Percentiles rank a stretch among this genome's conserved stretches.
These are phyloP conservation scores for Colletotrichum lindemuthianum DNA, from an alignment of 2,329 filamentous ascomycete species.

Conservation along the genomic window DNA sequence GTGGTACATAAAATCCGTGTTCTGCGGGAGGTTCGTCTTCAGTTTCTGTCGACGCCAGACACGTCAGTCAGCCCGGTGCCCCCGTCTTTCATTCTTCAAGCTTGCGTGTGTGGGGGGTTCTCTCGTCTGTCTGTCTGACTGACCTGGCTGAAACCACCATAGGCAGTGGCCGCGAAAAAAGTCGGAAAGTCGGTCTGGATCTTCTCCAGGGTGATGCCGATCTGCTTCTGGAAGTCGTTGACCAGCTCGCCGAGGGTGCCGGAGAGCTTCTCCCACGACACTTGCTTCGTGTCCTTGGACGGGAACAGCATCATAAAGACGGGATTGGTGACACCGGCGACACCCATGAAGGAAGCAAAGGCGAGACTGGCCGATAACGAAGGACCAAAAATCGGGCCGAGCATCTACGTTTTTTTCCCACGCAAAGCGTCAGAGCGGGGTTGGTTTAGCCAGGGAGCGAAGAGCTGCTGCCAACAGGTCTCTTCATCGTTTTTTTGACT, in stretches of 20 bases:
- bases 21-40: conserved; percentile 4
- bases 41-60: neutral
- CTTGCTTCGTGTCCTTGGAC: neutral
- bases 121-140: no score
- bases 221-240: conserved; percentile 18
- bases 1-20: conserved; percentile 26
- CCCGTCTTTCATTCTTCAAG: no score
- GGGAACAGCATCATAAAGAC: conserved; percentile 6
- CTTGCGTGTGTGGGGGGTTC: no score
- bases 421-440: neutral
- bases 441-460: no score
- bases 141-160: conserved; percentile 15
- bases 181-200: conserved; percentile 20
- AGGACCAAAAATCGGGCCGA: neutral
- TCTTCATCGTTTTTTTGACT: neutral
- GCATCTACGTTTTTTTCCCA: neutral
- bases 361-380: neutral
- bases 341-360: neutral
- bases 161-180: neutral
- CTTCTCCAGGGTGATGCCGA: conserved; percentile 4
- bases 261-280: conserved; percentile 16
- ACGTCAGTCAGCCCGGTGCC: neutral
- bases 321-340: neutral
- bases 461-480: no score
- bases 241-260: neutral